Evolutionary conservation across 2,329 filamentous ascomycete species (phyloP).

Genomic region (Pyrenophora tritici-repentis): DNA sequence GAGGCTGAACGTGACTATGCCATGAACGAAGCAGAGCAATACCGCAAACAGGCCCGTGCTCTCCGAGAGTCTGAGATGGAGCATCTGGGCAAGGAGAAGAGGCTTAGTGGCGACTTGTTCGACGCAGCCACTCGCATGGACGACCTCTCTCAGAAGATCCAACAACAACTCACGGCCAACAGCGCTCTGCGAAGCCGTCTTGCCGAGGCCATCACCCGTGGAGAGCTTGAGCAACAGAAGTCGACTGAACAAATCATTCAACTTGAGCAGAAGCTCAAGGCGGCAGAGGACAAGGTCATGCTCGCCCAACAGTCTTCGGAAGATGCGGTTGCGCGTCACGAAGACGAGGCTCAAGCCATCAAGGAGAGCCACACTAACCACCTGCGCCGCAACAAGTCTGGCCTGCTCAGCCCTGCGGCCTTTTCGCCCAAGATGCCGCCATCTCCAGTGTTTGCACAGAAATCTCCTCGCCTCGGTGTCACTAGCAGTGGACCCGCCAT

Average conservation of each 20-base stretch:
- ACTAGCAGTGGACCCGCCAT: slow-evolving; percentile 66
- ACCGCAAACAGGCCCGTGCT: slow-evolving; percentile 65
- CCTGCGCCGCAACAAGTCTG: slow-evolving; percentile 71
- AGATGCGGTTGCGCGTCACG: slow-evolving; percentile 79
- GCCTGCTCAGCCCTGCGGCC: slow-evolving; percentile 52
- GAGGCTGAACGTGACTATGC: slow-evolving; percentile 75
- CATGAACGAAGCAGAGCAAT: slow-evolving; percentile 65
- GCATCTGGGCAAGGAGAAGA: slow-evolving; percentile 64
- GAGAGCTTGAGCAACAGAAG: slow-evolving; percentile 79
- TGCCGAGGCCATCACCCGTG: slow-evolving; percentile 76
- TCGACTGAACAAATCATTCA: slow-evolving; percentile 82
- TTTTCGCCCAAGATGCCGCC: slow-evolving; percentile 65
- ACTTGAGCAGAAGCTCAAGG: slow-evolving; percentile 79
- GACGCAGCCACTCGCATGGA: slow-evolving; percentile 79
- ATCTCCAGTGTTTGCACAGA: slow-evolving; percentile 65
- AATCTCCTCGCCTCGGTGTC: slow-evolving; percentile 64
- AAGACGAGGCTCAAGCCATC: slow-evolving; percentile 78
- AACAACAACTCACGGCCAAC: slow-evolving; percentile 80
- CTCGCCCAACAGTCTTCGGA: slow-evolving; percentile 85
- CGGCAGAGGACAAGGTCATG: slow-evolving; percentile 82
- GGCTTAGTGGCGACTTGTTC: slow-evolving; percentile 70
- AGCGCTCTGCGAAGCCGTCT: slow-evolving; percentile 75
- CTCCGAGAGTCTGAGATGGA: slow-evolving; percentile 62
- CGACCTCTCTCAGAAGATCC: slow-evolving; percentile 77
- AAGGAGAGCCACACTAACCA: slow-evolving; percentile 78